Evolutionary conservation across 1,139 yeast genomes (phyloP).

Genomic region (Zygotorulaspora mrakii): DNA sequence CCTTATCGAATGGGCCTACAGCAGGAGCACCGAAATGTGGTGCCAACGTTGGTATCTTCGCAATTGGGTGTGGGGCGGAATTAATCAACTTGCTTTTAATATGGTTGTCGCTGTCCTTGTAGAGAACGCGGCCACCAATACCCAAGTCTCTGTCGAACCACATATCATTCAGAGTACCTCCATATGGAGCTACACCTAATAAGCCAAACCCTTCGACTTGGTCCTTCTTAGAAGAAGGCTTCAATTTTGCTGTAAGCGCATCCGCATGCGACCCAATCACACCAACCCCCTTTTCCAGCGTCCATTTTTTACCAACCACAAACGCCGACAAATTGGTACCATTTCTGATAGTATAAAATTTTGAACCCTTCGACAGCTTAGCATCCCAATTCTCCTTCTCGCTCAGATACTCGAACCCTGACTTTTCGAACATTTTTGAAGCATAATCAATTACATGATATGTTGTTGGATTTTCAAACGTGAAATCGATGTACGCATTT

Average conservation of each 20-base stretch:
- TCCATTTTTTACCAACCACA: slow-evolving; percentile 55
- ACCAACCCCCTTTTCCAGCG: slow-evolving; percentile 53
- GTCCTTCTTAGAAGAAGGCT: slow-evolving; percentile 50
- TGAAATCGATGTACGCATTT: slow-evolving; percentile 53
- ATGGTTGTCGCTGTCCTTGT: slow-evolving; percentile 38
- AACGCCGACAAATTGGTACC: slow-evolving; percentile 58
- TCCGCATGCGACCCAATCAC: slow-evolving; percentile 60
- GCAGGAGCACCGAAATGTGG: slow-evolving; percentile 59
- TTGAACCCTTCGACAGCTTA: slow-evolving; percentile 26
- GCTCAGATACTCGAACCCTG: slow-evolving; percentile 52
- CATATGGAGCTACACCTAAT: slow-evolving; percentile 65
- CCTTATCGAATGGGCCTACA: slow-evolving; percentile 52
- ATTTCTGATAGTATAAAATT: slow-evolving; percentile 54
- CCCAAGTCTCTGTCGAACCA: slow-evolving; percentile 72
- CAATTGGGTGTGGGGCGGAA: slow-evolving; percentile 61
- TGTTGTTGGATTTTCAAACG: slow-evolving; percentile 58
- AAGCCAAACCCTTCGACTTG: slow-evolving; percentile 57
- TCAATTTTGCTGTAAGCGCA: slow-evolving; percentile 53
- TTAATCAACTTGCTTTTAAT: slow-evolving; percentile 47
- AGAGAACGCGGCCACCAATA: slow-evolving; percentile 57
- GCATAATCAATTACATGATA: slow-evolving; percentile 54
- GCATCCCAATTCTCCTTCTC: slow-evolving; percentile 49
- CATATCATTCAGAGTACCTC: slow-evolving; percentile 51
- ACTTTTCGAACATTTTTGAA: slow-evolving; percentile 41
- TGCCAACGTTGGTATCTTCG: slow-evolving; percentile 61